These are phyloP conservation scores for Incumbomyces delicatus DNA, from an alignment of 2,329 filamentous ascomycete genomes.

Conservation along the genomic window DNA sequence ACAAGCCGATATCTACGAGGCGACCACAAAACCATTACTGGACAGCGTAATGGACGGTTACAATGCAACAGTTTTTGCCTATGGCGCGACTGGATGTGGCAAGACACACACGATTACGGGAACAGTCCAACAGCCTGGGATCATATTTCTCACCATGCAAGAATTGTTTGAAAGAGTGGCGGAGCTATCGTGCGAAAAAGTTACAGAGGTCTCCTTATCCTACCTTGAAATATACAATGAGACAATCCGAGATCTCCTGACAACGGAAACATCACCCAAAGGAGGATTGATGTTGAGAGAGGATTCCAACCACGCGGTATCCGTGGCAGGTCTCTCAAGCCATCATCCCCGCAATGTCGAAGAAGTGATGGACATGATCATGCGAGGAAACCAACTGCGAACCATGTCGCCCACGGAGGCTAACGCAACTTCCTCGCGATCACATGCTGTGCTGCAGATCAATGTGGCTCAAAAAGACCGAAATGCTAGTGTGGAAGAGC, in stretches of 20 bases:
- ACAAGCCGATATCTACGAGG: slow-evolving; percentile 89
- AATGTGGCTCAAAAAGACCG: slow-evolving; percentile 91
- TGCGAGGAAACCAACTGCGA: slow-evolving; percentile 83
- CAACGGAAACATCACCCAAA: slow-evolving; percentile 67
- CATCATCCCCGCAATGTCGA: slow-evolving; percentile 84
- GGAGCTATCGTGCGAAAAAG: slow-evolving; percentile 77
- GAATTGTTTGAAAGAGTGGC: slow-evolving; percentile 92
- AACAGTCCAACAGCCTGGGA: slow-evolving; percentile 83
- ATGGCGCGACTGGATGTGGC: slow-evolving; percentile 93
- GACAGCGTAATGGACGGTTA: slow-evolving; percentile 95
- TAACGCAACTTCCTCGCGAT: slow-evolving; percentile 93
- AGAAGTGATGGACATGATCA: slow-evolving; percentile 99
- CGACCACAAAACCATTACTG: slow-evolving; percentile 78
- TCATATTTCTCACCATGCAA: slow-evolving; percentile 98
- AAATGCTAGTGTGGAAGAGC: slow-evolving; percentile 84
- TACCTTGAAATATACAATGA: slow-evolving; percentile 99
- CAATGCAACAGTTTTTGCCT: slow-evolving; percentile 97
- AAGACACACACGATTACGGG: slow-evolving; percentile 98
- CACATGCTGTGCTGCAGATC: slow-evolving; percentile 93
- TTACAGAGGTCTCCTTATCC: slow-evolving; percentile 80
- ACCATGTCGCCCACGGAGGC: slow-evolving; percentile 96
- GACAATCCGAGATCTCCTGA: slow-evolving; percentile 87
- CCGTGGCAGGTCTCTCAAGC: slow-evolving; percentile 80
- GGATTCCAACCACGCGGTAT: slow-evolving; percentile 86
- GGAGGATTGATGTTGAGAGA: slow-evolving; percentile 83